phyloP scores from a whole-genome alignment of 768 basidiomycete species.

The Daedaleopsis nitida region DNA sequence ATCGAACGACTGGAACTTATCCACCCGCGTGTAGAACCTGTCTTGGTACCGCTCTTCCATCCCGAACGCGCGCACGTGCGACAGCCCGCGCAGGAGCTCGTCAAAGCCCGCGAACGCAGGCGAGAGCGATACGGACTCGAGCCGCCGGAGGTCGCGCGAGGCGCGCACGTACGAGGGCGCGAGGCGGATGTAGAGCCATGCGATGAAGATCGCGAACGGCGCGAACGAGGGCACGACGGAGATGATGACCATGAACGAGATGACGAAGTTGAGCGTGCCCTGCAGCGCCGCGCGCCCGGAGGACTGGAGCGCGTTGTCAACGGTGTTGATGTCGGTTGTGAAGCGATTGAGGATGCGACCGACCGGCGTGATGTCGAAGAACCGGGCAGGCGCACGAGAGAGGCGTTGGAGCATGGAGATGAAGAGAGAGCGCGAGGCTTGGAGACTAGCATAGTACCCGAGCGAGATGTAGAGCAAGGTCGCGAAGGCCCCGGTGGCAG shows the following conservation, averaged over 20 bases:
- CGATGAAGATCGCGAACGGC: slow-evolving; percentile 67
- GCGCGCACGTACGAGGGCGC: slow-evolving; percentile 62
- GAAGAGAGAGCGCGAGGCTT: slow-evolving; percentile 66
- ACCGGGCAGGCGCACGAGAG: slow-evolving; percentile 63
- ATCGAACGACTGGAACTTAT: slow-evolving; percentile 69
- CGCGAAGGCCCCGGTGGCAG: slow-evolving; percentile 55
- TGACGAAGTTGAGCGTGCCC: slow-evolving; percentile 60
- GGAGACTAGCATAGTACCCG: slow-evolving; percentile 70
- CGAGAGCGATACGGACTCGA: slow-evolving; percentile 68
- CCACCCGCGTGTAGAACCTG: slow-evolving; percentile 58
- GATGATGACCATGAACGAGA: slow-evolving; percentile 66
- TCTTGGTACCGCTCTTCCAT: slow-evolving; percentile 71
- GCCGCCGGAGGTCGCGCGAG: slow-evolving; percentile 65
- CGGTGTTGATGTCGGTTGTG: slow-evolving; percentile 69
- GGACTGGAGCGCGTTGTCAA: slow-evolving; percentile 63
- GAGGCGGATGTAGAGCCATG: slow-evolving; percentile 66
- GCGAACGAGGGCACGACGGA: slow-evolving; percentile 64
- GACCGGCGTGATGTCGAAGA: slow-evolving; percentile 75
- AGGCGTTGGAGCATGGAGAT: slow-evolving; percentile 52
- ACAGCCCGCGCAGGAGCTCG: slow-evolving; percentile 65
- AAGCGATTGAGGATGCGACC: slow-evolving; percentile 82
- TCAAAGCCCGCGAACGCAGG: slow-evolving; percentile 77
- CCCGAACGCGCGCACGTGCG: slow-evolving; percentile 70
- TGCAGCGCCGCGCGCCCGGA: slow-evolving; percentile 57
- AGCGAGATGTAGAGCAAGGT: slow-evolving; percentile 57